Evolutionary conservation across 2,329 filamentous ascomycete genomes (phyloP), one percentile per base, ranked within the genome.

Genomic region (Monilinia polystroma): DNA sequence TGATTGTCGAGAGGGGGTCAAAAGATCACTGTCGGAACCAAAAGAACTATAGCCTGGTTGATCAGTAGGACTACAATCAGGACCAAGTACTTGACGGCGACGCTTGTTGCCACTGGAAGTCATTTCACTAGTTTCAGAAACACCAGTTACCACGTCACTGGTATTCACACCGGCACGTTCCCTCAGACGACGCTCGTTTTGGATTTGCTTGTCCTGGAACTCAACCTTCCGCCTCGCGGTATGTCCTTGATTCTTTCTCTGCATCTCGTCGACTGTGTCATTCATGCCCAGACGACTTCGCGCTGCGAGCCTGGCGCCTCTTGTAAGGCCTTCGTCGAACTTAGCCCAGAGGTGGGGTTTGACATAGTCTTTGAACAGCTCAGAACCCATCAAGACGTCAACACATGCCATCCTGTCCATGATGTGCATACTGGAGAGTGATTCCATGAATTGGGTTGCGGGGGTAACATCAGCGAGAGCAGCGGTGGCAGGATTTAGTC

Each of bases 381-480:
- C 58, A 12, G 47, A 49, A 18, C 29, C n/a, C 32, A 62, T 62
- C 47, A 62, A 62, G 10, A 35, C 14, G 14, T 62, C 58, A 20
- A 62, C 1, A 38, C 58, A 62, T 11, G 58, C 58, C 14, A 62
- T 7, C 35, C 10, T 38, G 26, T 62, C 58, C 1, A 62, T 14
- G n/a, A 62, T 14, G 23, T 23, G 14, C 58, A 62, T 38, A 3
- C 11, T 62, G n/a, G n/a, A 51, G 4, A 62, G 3, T 4, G 32
- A 26, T n/a, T 51, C 47, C n/a, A 62, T 26, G 45, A 62, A 62
- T 11, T 51, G 45, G 26, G 18, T 49, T 62, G 58, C 58, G 11
- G 58, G 45, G 2, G 32, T n/a, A 8, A 51, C 14, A 20, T 62
- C 29, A 20, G 58, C 45, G 16, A 62, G 14, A n/a, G 58, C 32